These are phyloP conservation scores for Alternaria alternata DNA, from an alignment of 2,329 filamentous ascomycete genomes.

Conservation along the genomic window DNA sequence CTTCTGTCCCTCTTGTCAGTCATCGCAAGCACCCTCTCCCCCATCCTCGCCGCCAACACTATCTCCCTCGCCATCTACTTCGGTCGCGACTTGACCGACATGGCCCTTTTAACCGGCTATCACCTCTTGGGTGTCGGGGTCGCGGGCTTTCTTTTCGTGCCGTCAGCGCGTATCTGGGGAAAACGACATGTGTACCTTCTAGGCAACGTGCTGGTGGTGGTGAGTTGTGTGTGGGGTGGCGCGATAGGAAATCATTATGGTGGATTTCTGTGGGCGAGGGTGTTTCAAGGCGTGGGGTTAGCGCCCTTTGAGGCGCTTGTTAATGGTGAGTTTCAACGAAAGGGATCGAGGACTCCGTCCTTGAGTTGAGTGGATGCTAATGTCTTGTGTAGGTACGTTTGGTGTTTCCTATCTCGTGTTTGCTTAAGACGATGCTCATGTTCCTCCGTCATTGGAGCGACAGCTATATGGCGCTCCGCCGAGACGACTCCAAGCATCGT, in stretches of 20 bases:
- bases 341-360: neutral
- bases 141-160: conserved; percentile 84
- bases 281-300: conserved; percentile 85
- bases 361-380: neutral
- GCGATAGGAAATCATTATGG: conserved; percentile 71
- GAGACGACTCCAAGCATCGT: neutral
- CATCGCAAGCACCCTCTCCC: conserved; percentile 83
- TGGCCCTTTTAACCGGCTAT: conserved; percentile 86
- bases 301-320: conserved; percentile 91
- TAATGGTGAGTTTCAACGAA: conserved; percentile 73
- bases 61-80: conserved; percentile 77
- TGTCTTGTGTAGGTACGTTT: neutral
- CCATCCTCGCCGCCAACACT: conserved; percentile 88
- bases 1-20: conserved; percentile 82
- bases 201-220: conserved; percentile 76
- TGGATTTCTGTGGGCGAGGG: conserved; percentile 77
- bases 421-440: neutral
- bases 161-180: conserved; percentile 88
- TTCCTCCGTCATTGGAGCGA: neutral
- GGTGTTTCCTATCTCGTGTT: neutral
- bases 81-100: conserved; percentile 70
- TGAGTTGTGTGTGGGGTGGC: conserved; percentile 81
- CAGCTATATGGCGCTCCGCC: neutral
- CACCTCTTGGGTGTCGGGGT: conserved; percentile 84
- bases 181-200: conserved; percentile 88